These are phyloP conservation scores for Trebouxia sp. DNA, from an alignment of 139 green algal species.

Conservation along the genomic window DNA sequence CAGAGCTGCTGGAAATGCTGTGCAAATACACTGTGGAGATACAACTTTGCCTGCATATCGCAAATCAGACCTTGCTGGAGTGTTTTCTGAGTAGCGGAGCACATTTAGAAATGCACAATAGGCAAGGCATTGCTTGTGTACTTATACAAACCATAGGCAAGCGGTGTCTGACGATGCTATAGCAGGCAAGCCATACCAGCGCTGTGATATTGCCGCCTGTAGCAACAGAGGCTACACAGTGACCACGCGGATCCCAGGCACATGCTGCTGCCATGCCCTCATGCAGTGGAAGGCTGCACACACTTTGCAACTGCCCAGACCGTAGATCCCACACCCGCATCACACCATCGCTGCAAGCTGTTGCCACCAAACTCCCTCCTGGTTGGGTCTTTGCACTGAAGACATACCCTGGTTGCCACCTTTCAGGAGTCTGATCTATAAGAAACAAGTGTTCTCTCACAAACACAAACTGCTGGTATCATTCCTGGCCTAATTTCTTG, in stretches of 20 bases:
- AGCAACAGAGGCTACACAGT: neutral
- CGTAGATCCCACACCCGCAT: constrained; percentile 18
- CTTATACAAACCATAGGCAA: too few species aligned
- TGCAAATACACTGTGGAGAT: too few species aligned
- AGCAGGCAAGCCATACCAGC: neutral
- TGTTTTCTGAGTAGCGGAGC: too few species aligned
- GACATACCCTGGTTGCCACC: constrained; percentile 34
- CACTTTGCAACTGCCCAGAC: neutral
- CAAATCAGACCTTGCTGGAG: too few species aligned
- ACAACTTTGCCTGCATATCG: too few species aligned
- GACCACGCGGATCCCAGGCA: constrained; percentile 18
- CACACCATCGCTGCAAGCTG: constrained; percentile 31
- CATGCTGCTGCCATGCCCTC: constrained; percentile 22
- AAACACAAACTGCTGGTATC: neutral
- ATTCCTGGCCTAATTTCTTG: neutral
- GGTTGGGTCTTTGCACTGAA: constrained; percentile 29
- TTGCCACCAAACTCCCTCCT: constrained; percentile 17
- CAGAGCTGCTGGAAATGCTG: too few species aligned
- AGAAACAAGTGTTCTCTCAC: neutral
- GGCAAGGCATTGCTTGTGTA: neutral
- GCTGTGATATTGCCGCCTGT: constrained; percentile 7
- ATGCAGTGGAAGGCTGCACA: constrained; percentile 18
- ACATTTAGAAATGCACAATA: too few species aligned
- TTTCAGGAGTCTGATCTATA: neutral
- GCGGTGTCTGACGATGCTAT: too few species aligned